Percentiles rank a stretch among this genome's conserved stretches.
phyloP scores from a whole-genome alignment of 257 asterid genomes.

The Knoxia roxburghii region DNA sequence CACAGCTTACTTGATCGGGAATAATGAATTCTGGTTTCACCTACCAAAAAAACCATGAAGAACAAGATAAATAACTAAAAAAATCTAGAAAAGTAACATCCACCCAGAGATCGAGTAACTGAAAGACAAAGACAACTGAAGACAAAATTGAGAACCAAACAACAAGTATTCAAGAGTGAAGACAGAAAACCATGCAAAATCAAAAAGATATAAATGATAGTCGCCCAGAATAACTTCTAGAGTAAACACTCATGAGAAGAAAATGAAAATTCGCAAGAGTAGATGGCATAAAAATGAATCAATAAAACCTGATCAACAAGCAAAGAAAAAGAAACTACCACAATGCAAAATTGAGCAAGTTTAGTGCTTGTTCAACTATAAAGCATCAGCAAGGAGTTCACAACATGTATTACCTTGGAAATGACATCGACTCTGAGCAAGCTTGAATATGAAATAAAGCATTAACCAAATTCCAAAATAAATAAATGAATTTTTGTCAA shows the following conservation, averaged over 20 bases:
- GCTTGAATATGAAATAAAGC: background rate
- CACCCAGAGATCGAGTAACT: background rate
- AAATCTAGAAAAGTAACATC: background rate
- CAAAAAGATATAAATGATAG: background rate
- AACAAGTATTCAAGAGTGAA: background rate
- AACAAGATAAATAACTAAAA: constrained; percentile 1
- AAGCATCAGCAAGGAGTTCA: background rate
- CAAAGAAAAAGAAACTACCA: background rate
- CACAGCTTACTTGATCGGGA: constrained; percentile 82
- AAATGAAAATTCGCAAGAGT: no score
- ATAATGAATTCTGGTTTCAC: constrained; percentile 67
- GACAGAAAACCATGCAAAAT: background rate
- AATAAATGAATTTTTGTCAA: no score
- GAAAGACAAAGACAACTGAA: background rate
- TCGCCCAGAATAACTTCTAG: background rate
- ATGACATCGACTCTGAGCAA: background rate
- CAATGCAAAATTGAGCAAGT: background rate
- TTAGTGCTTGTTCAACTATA: background rate
- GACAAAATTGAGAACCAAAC: background rate
- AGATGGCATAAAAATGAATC: no score
- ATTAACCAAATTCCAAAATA: background rate
- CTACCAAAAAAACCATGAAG: constrained; percentile 35
- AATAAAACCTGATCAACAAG: no score
- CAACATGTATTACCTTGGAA: background rate
- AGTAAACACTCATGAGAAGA: background rate